These are phyloP conservation scores for Cystobasidium slooffiae DNA, from an alignment of 1,284 basidiomycete species.

Conservation along the genomic window DNA sequence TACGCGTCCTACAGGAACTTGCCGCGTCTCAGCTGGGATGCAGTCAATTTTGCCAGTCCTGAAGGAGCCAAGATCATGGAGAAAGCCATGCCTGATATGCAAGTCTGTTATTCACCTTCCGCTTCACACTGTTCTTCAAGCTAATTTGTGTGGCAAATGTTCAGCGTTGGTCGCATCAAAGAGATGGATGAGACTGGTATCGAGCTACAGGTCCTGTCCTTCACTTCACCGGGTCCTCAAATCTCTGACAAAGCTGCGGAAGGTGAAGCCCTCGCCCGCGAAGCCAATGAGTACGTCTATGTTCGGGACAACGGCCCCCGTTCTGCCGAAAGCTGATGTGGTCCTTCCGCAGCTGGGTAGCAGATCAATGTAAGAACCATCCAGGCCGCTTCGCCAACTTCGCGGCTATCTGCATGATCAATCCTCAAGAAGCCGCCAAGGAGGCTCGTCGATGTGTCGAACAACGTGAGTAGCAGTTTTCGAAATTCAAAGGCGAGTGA, in stretches of 20 bases:
- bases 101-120: not conserved
- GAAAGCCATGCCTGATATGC: slow-evolving; percentile 37
- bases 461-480: slow-evolving; percentile 6
- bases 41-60: slow-evolving; percentile 36
- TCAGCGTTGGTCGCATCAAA: slow-evolving; percentile 29
- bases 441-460: slow-evolving; percentile 33
- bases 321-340: not conserved
- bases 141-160: slow-evolving; percentile 6
- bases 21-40: slow-evolving; percentile 30
- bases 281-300: slow-evolving; percentile 37
- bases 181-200: slow-evolving; percentile 40
- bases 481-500: not conserved
- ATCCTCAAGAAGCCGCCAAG: slow-evolving; percentile 34
- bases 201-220: slow-evolving; percentile 34
- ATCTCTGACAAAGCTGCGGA: slow-evolving; percentile 15
- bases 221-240: slow-evolving; percentile 43
- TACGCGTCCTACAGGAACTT: slow-evolving; percentile 24
- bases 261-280: slow-evolving; percentile 36
- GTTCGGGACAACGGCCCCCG: not conserved
- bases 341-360: slow-evolving; percentile 17
- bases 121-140: not conserved
- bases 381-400: slow-evolving; percentile 41
- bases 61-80: slow-evolving; percentile 34
- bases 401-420: slow-evolving; percentile 32
- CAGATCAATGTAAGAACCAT: slow-evolving; percentile 17